These are phyloP conservation scores for Penicillium daleae DNA, from an alignment of 495 filamentous ascomycete species.

Conservation along the genomic window DNA sequence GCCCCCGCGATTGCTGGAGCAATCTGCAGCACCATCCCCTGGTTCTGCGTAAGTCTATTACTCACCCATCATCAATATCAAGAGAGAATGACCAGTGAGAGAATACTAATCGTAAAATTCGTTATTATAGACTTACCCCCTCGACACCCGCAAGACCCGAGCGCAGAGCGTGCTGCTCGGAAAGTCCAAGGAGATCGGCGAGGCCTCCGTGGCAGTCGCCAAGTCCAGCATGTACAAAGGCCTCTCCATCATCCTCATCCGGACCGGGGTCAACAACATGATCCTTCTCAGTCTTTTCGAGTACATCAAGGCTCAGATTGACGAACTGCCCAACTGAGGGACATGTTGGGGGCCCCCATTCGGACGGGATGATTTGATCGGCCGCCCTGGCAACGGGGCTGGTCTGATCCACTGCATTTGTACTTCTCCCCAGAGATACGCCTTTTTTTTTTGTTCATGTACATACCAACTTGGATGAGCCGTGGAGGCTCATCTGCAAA, in stretches of 20 bases:
- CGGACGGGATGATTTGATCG: neutral
- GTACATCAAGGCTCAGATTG: constrained; percentile 48
- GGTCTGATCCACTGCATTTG: constrained; percentile 13
- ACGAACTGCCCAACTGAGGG: constrained; percentile 36
- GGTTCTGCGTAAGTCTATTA: constrained; percentile 47
- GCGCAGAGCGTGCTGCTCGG: constrained; percentile 52
- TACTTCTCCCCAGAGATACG: neutral
- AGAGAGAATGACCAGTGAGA: neutral
- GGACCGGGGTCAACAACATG: constrained; percentile 55
- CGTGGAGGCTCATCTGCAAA: constrained; percentile 29
- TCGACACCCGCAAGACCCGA: constrained; percentile 54
- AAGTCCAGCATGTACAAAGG: constrained; percentile 56
- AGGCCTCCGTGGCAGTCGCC: constrained; percentile 47
- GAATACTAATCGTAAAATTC: neutral
- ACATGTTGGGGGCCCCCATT: neutral
- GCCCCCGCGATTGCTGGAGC: constrained; percentile 50
- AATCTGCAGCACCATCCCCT: constrained; percentile 52
- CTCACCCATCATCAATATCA: neutral
- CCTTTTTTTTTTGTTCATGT: constrained; percentile 21
- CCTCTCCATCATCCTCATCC: constrained; percentile 50
- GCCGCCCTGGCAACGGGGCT: constrained; percentile 3
- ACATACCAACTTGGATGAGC: constrained; percentile 33
- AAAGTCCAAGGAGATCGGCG: constrained; percentile 49
- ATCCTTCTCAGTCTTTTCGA: constrained; percentile 52
- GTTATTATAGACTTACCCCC: constrained; percentile 46